Evolutionary conservation across 306 rosid species (phyloP).

Genomic region (Malus orientalis): DNA sequence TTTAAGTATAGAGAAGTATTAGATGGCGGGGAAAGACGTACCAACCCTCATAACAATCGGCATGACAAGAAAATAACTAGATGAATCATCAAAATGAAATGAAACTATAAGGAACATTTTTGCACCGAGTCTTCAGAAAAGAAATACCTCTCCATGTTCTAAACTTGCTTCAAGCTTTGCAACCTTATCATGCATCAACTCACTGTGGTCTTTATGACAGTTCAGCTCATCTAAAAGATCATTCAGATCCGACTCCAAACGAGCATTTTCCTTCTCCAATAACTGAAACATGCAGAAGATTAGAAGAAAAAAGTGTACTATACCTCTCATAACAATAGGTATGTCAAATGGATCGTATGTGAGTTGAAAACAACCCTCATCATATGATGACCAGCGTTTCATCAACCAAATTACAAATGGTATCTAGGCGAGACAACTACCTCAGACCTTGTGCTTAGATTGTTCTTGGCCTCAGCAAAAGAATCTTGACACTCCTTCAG

Average conservation of each 20-base stretch:
- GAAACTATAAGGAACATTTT: not conserved
- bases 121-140: not conserved
- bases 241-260: constrained; percentile 36
- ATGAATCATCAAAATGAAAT: not conserved
- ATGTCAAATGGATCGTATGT: not conserved
- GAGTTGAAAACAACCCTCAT: not conserved
- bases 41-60: not conserved
- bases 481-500: constrained; percentile 33
- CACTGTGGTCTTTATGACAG: constrained; percentile 35
- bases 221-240: constrained; percentile 31
- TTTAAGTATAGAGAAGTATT: constrained; percentile 21
- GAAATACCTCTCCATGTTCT: constrained; percentile 40
- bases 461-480: constrained; percentile 33
- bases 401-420: constrained; percentile 5
- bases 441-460: constrained; percentile 52
- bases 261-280: constrained; percentile 44
- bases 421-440: constrained; percentile 32
- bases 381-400: not conserved
- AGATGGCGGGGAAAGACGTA: not conserved
- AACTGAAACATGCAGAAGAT: constrained; percentile 28
- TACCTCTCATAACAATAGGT: not conserved
- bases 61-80: not conserved
- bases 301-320: not conserved
- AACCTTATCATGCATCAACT: constrained; percentile 38
- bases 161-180: constrained; percentile 35